Base-by-base conservation (phyloP, 2,329 filamentous ascomycete species). In the Fusarium musae region DNA sequence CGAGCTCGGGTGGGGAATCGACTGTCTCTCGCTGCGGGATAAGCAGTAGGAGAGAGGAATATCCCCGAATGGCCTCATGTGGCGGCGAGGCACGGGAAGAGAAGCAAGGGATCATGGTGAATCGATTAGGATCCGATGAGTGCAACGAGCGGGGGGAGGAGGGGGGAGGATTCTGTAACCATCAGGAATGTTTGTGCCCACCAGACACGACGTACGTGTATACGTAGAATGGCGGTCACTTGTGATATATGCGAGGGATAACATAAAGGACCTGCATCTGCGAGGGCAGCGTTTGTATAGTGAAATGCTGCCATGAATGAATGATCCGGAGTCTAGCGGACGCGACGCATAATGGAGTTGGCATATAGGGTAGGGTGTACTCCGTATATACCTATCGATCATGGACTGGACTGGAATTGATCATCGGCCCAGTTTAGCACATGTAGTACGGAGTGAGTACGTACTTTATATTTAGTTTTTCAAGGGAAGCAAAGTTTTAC, bases 1-100 rank as follows among this genome's bases (percentile, higher is more conserved):
- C 16, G 36, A 54, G 42, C 6, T 11, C 10, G 17, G 42, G 72
- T 72, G 75, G 74, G 74, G 63, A 75, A 69, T 76, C 73, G 59
- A 65, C 73, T 70, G 68, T 76, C 73, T 61, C 60, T 67, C 43
- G 9, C 52, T 47, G 42, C 28, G 50, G 36, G 36, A 62, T 46
- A 30, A 53, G 49, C 43, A 43, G 58, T 49, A 53, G 30, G 54
- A 43, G 47, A 49, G 56, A 56, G 58, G 50, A 46, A 50, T 63
- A 52, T 70, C 15, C 32, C 53, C 47, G 49, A 47, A 46, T 74
- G 69, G 69, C 58, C 73, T 76, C 69, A 66, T 75, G 59, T 63
- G 40, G 52, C 63, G 58, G 63, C 57, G 56, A 63, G 67, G 59
- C 59, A 69, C 60, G 62, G 63, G 64, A 21, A 47, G 36, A 56